Conservation (phyloP, 108 stramenopile species). For the Pseudonitzschia multiseries region DNA sequence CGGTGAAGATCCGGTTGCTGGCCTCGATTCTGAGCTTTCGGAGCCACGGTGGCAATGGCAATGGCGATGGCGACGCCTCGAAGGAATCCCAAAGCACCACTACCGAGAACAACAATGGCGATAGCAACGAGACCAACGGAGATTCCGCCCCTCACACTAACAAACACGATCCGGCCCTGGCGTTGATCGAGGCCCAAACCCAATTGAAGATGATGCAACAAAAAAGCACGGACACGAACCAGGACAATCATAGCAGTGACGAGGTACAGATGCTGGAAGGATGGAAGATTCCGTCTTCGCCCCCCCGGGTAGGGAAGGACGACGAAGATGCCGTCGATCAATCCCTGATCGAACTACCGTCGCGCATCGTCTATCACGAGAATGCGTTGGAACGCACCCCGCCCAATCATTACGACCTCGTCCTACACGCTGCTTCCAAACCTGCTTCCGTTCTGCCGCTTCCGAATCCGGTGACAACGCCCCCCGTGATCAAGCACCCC, state of each 20-base stretch:
- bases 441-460: conserved; percentile 7
- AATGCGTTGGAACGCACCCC: conserved; percentile 24
- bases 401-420: conserved; percentile 37
- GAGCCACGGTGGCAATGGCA: background rate
- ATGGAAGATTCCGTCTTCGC: conserved; percentile 5
- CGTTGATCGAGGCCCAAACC: background rate
- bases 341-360: background rate
- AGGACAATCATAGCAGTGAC: conserved; percentile 1
- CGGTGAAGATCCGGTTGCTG: background rate
- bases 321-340: background rate
- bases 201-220: background rate
- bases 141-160: background rate
- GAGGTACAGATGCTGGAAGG: conserved; percentile 17
- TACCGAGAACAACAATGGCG: background rate
- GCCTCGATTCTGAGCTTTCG: background rate
- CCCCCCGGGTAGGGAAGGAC: background rate
- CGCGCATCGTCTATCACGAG: conserved; percentile 29
- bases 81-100: background rate
- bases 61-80: background rate
- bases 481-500: conserved; percentile 18
- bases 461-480: background rate
- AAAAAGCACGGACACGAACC: background rate
- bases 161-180: conserved; percentile 5
- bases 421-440: conserved; percentile 14
- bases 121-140: background rate